These are phyloP conservation scores for Aspergillus glaucus DNA, from an alignment of 2,329 filamentous ascomycete species.

Conservation along the genomic window DNA sequence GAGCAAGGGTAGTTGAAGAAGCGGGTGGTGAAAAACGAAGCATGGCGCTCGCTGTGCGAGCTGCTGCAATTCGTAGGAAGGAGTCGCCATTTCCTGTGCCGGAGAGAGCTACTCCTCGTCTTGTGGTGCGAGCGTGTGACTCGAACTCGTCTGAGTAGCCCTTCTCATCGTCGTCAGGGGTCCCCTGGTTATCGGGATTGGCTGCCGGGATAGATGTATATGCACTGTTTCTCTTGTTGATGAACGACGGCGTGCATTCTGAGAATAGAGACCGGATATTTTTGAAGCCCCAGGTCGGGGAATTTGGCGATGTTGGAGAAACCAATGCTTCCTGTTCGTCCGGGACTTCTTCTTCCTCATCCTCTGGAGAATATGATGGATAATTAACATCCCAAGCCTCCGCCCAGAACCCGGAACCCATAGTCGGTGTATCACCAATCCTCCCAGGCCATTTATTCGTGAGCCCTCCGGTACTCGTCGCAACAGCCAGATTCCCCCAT, in stretches of 20 bases:
- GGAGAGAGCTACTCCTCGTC: slow-evolving; percentile 54
- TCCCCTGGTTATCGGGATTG: not conserved
- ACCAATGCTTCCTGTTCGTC: too few species aligned
- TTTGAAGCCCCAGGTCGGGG: not conserved
- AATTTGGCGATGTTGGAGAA: too few species aligned
- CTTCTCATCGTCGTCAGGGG: not conserved
- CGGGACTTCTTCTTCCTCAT: too few species aligned
- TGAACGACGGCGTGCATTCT: slow-evolving; percentile 11
- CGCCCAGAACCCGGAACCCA: slow-evolving; percentile 85
- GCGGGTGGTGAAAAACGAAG: slow-evolving; percentile 53
- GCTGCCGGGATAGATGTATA: slow-evolving; percentile 8
- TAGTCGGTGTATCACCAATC: slow-evolving; percentile 77
- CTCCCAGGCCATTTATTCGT: slow-evolving; percentile 84
- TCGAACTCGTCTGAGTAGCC: not conserved
- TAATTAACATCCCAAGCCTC: slow-evolving; percentile 61
- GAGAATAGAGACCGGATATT: slow-evolving; percentile 7
- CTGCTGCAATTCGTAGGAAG: slow-evolving; percentile 67
- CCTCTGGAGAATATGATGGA: not conserved
- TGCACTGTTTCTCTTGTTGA: not conserved
- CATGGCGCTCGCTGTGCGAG: slow-evolving; percentile 66
- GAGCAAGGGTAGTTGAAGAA: slow-evolving; percentile 40
- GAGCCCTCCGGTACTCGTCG: slow-evolving; percentile 65
- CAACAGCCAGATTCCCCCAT: slow-evolving; percentile 65
- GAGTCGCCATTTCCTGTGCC: slow-evolving; percentile 86
- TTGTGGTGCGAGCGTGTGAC: slow-evolving; percentile 9